These are phyloP conservation scores for Syzygium syzygioides DNA, from an alignment of 441 rosid genomes.

Conservation along the genomic window DNA sequence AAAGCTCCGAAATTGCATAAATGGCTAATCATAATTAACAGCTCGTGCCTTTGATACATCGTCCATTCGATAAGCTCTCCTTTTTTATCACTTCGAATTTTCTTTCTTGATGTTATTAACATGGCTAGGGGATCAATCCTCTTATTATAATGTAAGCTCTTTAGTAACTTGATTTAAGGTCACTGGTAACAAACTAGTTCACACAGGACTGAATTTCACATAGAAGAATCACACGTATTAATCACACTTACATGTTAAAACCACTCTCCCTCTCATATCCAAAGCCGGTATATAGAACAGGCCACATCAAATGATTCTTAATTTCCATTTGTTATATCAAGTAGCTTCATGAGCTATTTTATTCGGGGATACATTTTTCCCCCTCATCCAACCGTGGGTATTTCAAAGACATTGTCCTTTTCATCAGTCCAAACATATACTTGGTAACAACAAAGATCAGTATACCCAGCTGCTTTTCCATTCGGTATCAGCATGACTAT, in stretches of 20 bases:
- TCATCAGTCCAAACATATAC: neutral
- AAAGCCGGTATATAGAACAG: neutral
- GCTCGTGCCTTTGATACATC: neutral
- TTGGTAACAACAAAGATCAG: neutral
- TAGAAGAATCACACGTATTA: neutral
- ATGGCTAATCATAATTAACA: neutral
- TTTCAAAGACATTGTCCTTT: neutral
- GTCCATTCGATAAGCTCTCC: neutral
- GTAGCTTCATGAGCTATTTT: neutral
- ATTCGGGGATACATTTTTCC: neutral
- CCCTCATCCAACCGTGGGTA: neutral
- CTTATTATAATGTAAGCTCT: neutral
- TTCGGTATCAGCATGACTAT: fast-evolving
- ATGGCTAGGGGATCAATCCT: neutral
- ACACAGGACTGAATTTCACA: neutral
- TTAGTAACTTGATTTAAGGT: neutral
- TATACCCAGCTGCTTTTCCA: neutral
- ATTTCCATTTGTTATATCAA: neutral
- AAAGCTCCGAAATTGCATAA: neutral
- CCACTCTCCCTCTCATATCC: neutral
- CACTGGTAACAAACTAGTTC: neutral
- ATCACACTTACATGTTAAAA: neutral
- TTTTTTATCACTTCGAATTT: neutral
- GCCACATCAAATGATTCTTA: neutral
- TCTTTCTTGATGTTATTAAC: neutral